phyloP scores from a whole-genome alignment of 2,329 filamentous ascomycete species.

The Penicillium sp. region DNA sequence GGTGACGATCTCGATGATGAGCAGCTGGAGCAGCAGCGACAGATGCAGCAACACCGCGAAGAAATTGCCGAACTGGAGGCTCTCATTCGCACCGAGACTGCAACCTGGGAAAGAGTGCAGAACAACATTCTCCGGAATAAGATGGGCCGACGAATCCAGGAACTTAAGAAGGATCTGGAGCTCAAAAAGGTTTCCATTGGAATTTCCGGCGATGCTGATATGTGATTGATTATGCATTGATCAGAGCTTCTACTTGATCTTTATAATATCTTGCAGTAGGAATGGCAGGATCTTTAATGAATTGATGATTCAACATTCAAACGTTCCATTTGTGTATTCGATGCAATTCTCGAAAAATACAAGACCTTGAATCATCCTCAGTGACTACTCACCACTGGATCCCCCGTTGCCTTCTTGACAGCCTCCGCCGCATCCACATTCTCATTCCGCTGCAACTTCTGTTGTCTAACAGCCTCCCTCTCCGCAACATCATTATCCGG shows the following conservation, averaged over 20 bases:
- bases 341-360: background rate
- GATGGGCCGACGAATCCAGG: constrained; percentile 43
- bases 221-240: constrained; percentile 22
- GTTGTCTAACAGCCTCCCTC: constrained; percentile 24
- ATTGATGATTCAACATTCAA: background rate
- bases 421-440: constrained; percentile 28
- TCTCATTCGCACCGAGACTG: constrained; percentile 37
- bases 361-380: background rate
- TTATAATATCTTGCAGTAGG: background rate
- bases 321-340: background rate
- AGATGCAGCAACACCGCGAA: constrained; percentile 44
- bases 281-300: background rate
- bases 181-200: constrained; percentile 44
- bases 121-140: constrained; percentile 43
- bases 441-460: constrained; percentile 27
- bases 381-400: constrained; percentile 21
- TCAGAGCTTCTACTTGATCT: background rate
- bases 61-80: constrained; percentile 43
- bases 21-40: constrained; percentile 39
- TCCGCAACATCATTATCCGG: constrained; percentile 21
- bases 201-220: constrained; percentile 33
- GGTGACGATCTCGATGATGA: constrained; percentile 44
- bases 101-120: constrained; percentile 38
- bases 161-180: constrained; percentile 42
- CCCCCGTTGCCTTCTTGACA: constrained; percentile 27